A percentile compares a stretch with the other conserved stretches of the same genome.
Conservation (phyloP, 2,329 filamentous ascomycete species). For the Aureobasidium sp. region DNA sequence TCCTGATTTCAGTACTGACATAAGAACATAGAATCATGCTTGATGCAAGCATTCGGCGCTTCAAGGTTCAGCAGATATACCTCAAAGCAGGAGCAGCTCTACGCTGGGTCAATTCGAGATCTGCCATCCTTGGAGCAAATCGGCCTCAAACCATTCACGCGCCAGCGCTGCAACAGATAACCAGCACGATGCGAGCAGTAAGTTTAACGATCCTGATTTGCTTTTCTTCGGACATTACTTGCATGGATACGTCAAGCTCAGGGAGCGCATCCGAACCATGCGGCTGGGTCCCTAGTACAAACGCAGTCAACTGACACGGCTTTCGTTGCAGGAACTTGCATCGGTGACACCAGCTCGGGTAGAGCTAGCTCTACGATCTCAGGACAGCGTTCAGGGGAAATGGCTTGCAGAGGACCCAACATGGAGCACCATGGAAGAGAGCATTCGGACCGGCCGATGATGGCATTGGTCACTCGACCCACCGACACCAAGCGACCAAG, state of each 20-base stretch:
- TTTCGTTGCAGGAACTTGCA: slow-evolving; percentile 44
- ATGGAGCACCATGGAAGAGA: slow-evolving; percentile 39
- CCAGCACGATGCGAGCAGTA: slow-evolving; percentile 40
- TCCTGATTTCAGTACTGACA: background rate
- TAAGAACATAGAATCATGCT: slow-evolving; percentile 47
- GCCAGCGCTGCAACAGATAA: slow-evolving; percentile 42
- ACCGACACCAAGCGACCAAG: slow-evolving; percentile 1
- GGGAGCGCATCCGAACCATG: background rate
- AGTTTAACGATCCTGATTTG: slow-evolving; percentile 12
- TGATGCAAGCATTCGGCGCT: slow-evolving; percentile 53
- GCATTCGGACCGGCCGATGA: slow-evolving; percentile 17
- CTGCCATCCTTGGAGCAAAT: slow-evolving; percentile 45
- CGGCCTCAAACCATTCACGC: slow-evolving; percentile 42
- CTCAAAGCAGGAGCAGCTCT: slow-evolving; percentile 51
- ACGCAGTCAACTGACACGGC: background rate
- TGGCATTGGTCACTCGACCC: background rate
- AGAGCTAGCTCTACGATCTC: slow-evolving; percentile 47
- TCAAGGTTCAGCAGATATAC: slow-evolving; percentile 56
- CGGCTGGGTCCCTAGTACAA: background rate
- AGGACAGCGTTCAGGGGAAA: slow-evolving; percentile 51
- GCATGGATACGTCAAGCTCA: background rate
- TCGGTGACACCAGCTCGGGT: slow-evolving; percentile 52
- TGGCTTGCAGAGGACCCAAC: slow-evolving; percentile 57
- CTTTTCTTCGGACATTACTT: background rate
- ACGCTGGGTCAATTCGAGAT: slow-evolving; percentile 52